These are phyloP conservation scores for Aspergillus fijiensis DNA, from an alignment of 2,329 filamentous ascomycete genomes.

Conservation along the genomic window DNA sequence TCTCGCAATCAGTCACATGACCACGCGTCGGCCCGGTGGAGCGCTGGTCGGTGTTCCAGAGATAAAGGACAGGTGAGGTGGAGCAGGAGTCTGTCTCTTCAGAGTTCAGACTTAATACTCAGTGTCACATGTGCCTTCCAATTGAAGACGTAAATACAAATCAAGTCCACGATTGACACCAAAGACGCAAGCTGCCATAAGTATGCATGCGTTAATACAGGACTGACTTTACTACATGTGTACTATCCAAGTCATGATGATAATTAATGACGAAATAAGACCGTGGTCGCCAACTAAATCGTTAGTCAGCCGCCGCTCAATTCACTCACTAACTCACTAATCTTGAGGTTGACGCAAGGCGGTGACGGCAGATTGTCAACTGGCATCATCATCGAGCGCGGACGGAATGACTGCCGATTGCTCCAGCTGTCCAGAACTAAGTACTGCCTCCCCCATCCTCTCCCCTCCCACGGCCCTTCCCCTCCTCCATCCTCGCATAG, in stretches of 20 bases:
- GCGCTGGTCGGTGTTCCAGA: neutral
- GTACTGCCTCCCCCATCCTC: constrained; percentile 14
- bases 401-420: neutral
- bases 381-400: neutral
- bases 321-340: too few species aligned
- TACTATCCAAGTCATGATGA: too few species aligned
- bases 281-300: too few species aligned
- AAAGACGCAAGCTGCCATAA: too few species aligned
- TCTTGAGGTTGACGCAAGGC: neutral
- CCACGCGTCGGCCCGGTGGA: constrained; percentile 8
- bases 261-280: too few species aligned
- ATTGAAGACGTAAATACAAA: neutral
- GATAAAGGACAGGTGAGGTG: too few species aligned
- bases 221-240: too few species aligned
- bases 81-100: too few species aligned
- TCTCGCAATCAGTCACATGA: constrained; percentile 18
- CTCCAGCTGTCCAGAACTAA: constrained; percentile 26
- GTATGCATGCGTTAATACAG: too few species aligned
- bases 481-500: constrained; percentile 1
- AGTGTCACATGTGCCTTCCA: too few species aligned
- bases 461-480: constrained; percentile 2
- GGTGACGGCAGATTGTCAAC: neutral
- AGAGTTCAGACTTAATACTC: too few species aligned
- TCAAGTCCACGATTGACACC: neutral
- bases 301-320: too few species aligned